A percentile compares a stretch with the other conserved stretches of the same genome.
Evolutionary conservation across 192 early-diverging fungal genomes (phyloP).

Genomic region (Pecoramyces ruminantium): DNA sequence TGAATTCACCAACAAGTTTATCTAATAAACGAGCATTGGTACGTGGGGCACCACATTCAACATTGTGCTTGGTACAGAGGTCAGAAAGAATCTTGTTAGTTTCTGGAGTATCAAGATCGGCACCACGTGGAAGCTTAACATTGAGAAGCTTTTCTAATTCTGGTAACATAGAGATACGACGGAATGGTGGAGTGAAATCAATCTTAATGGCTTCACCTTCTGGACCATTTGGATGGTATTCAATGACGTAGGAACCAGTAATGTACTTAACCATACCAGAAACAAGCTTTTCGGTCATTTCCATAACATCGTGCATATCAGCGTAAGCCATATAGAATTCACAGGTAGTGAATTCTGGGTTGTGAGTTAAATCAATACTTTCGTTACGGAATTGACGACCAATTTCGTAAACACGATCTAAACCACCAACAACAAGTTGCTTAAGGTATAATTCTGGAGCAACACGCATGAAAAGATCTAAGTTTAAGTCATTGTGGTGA

Average conservation of each 20-base stretch:
- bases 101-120: conserved; percentile 58
- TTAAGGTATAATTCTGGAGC: conserved; percentile 96
- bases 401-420: conserved; percentile 98
- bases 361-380: conserved; percentile 94
- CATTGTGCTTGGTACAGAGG: conserved; percentile 83
- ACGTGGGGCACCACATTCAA: conserved; percentile 87
- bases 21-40: conserved; percentile 85
- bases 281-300: conserved; percentile 76
- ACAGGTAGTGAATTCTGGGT: conserved; percentile 98
- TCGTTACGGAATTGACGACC: conserved; percentile 99
- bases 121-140: conserved; percentile 79
- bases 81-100: conserved; percentile 82
- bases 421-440: conserved; percentile 92
- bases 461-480: conserved; percentile 96
- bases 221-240: conserved; percentile 85
- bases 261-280: conserved; percentile 87
- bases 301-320: conserved; percentile 91
- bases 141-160: conserved; percentile 79
- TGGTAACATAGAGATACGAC: conserved; percentile 79
- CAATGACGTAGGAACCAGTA: conserved; percentile 76
- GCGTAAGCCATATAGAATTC: conserved; percentile 99
- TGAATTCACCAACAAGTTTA: conserved; percentile 67
- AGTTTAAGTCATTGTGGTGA: conserved; percentile 98
- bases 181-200: conserved; percentile 95
- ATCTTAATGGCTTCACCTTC: conserved; percentile 58